Base-by-base conservation (phyloP, 306 rosid genomes). In the Trifolium pratense region DNA sequence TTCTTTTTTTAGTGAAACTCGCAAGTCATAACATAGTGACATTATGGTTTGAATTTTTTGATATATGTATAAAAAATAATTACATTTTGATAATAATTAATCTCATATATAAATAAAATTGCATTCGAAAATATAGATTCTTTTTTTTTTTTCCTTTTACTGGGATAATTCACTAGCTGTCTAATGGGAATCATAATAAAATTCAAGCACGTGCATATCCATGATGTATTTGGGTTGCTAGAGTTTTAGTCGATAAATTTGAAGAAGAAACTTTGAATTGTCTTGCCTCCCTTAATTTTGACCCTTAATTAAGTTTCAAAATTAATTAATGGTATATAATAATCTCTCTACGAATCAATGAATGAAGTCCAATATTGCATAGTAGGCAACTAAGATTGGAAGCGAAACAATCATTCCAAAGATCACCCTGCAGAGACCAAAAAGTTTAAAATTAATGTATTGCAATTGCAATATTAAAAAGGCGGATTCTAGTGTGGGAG, bases 371-470 rank as follows among this genome's bases (percentile, higher is more conserved):
- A 94, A 84, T 16, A 85, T 60, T 48, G 83, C 92, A 29, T 83
- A 94, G 75, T 86, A 94, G 63, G 87, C 93, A 52, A 88, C 79
- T 71, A 89, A 79, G 75, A 85, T 57, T 0, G 99, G 99, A 71
- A 94, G 93, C 1, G 97, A 89, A 80, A 81, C 91, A 36, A 94
- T 55, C 89, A 69, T 86, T 13, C 99, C 96, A 40, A 94, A 91
- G 48, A 94, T 91, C 59, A 94, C 99, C 87, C 99, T 94, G 96
- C 9, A 78, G 5, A 55, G 17, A 26, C 39, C 40, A 59, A 25
- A 67, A 53, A 40, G 9, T 64, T 12, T 39, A 5, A 0, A 45
- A 80, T 23, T 56, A 56, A 34, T 45, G 9, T 42, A 42, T 12
- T 9, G n/a, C n/a, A n/a, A n/a, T n/a, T n/a, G n/a, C n/a, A n/a